A percentile compares a stretch with the other conserved stretches of the same genome.
Conservation (phyloP, 306 rosid genomes). For the Biancaea sappan region DNA sequence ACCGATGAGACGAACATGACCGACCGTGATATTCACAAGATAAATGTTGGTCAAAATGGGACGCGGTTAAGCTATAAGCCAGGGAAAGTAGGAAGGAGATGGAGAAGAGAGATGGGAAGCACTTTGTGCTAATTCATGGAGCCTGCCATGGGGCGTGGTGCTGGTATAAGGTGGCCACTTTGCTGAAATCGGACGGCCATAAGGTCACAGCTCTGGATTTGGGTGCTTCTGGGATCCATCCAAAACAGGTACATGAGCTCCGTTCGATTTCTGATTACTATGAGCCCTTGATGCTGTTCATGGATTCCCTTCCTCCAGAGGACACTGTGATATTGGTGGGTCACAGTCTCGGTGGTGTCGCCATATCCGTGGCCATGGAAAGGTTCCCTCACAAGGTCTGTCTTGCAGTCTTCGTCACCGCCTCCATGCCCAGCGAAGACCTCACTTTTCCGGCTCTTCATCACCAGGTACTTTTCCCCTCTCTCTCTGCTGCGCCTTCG, state of each 20-base stretch:
- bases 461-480: neutral
- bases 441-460: neutral
- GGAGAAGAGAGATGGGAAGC: slow-evolving; percentile 7
- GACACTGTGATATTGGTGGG: slow-evolving; percentile 54
- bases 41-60: neutral
- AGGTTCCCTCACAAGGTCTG: slow-evolving; percentile 41
- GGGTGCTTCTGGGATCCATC: slow-evolving; percentile 45
- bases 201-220: slow-evolving; percentile 45
- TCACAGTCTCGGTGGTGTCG: slow-evolving; percentile 46
- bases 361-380: slow-evolving; percentile 55
- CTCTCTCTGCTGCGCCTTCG: no score
- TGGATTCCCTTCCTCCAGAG: slow-evolving; percentile 36
- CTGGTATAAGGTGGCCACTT: slow-evolving; percentile 46
- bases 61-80: no score
- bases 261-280: slow-evolving; percentile 30
- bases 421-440: slow-evolving; percentile 30
- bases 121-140: slow-evolving; percentile 55
- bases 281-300: slow-evolving; percentile 39
- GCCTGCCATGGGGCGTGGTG: slow-evolving; percentile 54
- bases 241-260: slow-evolving; percentile 29
- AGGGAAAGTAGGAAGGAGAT: slow-evolving; percentile 10
- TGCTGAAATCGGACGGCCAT: slow-evolving; percentile 40
- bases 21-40: no score
- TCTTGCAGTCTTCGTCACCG: slow-evolving; percentile 41
- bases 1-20: no score